These are phyloP conservation scores for Gaeumannomyces sp. DNA, from an alignment of 2,329 filamentous ascomycete genomes.

Conservation along the genomic window DNA sequence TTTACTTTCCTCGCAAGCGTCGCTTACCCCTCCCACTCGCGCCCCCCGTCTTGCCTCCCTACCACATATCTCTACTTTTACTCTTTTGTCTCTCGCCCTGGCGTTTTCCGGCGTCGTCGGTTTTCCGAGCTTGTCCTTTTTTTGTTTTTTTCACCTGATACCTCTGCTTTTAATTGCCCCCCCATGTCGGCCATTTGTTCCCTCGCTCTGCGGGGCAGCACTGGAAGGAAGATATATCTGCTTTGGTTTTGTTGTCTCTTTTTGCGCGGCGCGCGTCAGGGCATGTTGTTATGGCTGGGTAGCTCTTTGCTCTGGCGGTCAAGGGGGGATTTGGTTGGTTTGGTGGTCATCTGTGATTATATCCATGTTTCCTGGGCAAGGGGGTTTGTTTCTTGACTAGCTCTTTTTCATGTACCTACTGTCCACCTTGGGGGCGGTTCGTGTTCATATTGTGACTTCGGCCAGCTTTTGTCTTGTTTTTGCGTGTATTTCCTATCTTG, in stretches of 20 bases:
- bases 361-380: neutral
- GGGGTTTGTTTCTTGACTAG: neutral
- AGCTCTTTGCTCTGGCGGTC: neutral
- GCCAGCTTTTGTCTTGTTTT: neutral
- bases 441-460: neutral
- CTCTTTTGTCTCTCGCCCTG: neutral
- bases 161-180: neutral
- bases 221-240: neutral
- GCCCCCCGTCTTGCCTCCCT: neutral
- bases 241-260: neutral
- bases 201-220: neutral
- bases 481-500: neutral
- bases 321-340: neutral
- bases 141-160: slow-evolving; percentile 3
- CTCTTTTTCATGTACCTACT: neutral
- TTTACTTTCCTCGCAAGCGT: neutral
- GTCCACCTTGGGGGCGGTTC: no score
- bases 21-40: neutral
- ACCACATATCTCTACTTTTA: neutral
- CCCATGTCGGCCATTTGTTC: neutral
- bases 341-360: neutral
- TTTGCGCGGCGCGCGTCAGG: neutral
- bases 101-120: neutral
- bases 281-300: neutral
- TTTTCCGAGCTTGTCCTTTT: neutral